Evolutionary conservation across 306 rosid species (phyloP), one percentile per base, ranked within the genome.

Genomic region (Glycine soja): DNA sequence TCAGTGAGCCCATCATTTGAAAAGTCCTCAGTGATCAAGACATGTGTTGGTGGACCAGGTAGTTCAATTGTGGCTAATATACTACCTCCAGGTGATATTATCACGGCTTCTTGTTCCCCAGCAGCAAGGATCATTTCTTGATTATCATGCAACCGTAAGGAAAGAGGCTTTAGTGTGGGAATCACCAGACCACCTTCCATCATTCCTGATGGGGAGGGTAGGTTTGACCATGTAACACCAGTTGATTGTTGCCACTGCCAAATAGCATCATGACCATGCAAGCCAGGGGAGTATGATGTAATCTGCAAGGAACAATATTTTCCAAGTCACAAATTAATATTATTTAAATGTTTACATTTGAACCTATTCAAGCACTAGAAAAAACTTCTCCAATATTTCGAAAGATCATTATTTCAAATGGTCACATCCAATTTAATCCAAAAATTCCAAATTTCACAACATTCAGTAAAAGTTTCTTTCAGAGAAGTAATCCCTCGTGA

Each of bases 161-260:
- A 34, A 75, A 93, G 82, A 51, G 99, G 89, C 89, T 93, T 96
- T 63, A 96, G 89, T 3, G 99, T 93, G 48, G 99, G 99, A 83
- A 96, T 81, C 74, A 89, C 94, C 8, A 40, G 57, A 45, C 96
- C 97, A 75, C 92, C 87, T 77, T 93, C 99, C 94, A 90, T 90
- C 99, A 92, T 88, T 70, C 99, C 99, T 0, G 97, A 85, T 14
- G 98, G 99, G 53, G 99, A 90, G 70, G 98, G 99, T 59, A 93
- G 93, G 84, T 96, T 96, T 74, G 99, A 92, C 98, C 99, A 96
- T 11, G 95, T 88, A 52, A 90, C 87, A 75, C 97, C 94, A 11
- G 99, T 96, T 47, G 94, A 81, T 76, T 93, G 89, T 40, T 96
- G 98, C 99, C 98, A 93, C 78, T 93, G 94, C 99, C 99, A 93